Percentiles rank a stretch among this genome's conserved stretches.
Conservation (phyloP, 106 monocot genomes). For the Agapanthus africanus region DNA sequence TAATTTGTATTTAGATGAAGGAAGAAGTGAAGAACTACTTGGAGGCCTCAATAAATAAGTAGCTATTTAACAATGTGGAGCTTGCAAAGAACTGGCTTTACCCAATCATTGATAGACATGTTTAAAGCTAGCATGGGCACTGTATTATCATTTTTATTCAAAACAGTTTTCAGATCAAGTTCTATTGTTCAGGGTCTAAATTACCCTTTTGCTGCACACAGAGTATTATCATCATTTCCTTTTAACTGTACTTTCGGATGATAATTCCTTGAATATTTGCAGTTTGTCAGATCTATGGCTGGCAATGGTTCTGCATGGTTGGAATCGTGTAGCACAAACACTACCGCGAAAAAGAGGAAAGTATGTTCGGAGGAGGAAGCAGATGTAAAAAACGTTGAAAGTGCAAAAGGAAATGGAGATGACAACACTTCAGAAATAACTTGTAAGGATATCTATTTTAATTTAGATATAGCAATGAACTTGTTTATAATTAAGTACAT, state of each 20-base stretch:
- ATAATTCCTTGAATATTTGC: conserved; percentile 10
- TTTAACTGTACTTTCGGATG: not conserved
- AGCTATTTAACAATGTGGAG: too few species aligned
- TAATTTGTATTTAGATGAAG: too few species aligned
- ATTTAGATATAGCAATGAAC: not conserved
- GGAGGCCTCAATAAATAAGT: too few species aligned
- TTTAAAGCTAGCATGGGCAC: too few species aligned
- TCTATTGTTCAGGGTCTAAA: not conserved
- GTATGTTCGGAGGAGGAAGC: conserved; percentile 19
- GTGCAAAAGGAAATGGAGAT: conserved; percentile 8
- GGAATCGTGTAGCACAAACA: conserved; percentile 18
- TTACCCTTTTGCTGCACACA: not conserved
- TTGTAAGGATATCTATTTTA: conserved; percentile 26
- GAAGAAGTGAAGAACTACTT: too few species aligned
- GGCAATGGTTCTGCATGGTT: conserved; percentile 6
- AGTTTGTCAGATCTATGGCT: conserved; percentile 30
- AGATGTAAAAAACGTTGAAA: conserved; percentile 11
- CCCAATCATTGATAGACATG: too few species aligned
- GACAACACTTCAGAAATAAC: conserved; percentile 10
- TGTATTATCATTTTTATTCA: not conserved
- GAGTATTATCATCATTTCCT: not conserved
- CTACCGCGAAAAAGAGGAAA: conserved; percentile 62
- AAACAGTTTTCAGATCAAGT: not conserved
- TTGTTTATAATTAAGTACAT: not conserved
- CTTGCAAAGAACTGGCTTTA: too few species aligned